These are phyloP conservation scores for Colletotrichum somersetense DNA, from an alignment of 2,329 filamentous ascomycete species.

Conservation along the genomic window DNA sequence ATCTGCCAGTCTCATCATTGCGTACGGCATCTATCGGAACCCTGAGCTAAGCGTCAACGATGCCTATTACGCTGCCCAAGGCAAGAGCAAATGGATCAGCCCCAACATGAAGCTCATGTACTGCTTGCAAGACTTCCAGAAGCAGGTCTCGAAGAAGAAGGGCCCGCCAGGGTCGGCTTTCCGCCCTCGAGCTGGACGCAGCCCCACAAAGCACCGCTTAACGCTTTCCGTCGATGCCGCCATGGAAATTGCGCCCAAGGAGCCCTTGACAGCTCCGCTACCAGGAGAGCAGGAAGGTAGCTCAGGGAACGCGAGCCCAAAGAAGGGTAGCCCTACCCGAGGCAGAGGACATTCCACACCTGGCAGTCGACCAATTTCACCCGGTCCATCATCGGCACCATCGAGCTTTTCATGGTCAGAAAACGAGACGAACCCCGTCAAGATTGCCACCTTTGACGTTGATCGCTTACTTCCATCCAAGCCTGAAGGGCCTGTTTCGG, in stretches of 20 bases:
- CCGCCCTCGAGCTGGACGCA: conserved; percentile 64
- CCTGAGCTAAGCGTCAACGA: conserved; percentile 83
- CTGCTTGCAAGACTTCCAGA: conserved; percentile 85
- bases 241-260: conserved; percentile 64
- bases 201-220: conserved; percentile 70
- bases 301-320: conserved; percentile 55
- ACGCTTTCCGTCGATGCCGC: conserved; percentile 69
- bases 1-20: conserved; percentile 87
- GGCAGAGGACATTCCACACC: conserved; percentile 67
- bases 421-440: conserved; percentile 59
- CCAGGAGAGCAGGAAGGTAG: conserved; percentile 65
- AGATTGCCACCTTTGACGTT: conserved; percentile 57
- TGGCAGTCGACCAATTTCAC: conserved; percentile 63
- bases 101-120: conserved; percentile 95
- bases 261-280: conserved; percentile 70
- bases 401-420: conserved; percentile 72
- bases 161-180: conserved; percentile 59
- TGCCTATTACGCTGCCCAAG: conserved; percentile 84
- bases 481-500: conserved; percentile 50
- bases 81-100: conserved; percentile 87
- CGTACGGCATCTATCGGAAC: conserved; percentile 85
- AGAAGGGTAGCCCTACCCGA: conserved; percentile 59
- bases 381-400: conserved; percentile 76
- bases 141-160: conserved; percentile 68
- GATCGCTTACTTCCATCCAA: conserved; percentile 52